phyloP scores from a whole-genome alignment of 2,329 filamentous ascomycete genomes.

The Alternaria incomplexa region DNA sequence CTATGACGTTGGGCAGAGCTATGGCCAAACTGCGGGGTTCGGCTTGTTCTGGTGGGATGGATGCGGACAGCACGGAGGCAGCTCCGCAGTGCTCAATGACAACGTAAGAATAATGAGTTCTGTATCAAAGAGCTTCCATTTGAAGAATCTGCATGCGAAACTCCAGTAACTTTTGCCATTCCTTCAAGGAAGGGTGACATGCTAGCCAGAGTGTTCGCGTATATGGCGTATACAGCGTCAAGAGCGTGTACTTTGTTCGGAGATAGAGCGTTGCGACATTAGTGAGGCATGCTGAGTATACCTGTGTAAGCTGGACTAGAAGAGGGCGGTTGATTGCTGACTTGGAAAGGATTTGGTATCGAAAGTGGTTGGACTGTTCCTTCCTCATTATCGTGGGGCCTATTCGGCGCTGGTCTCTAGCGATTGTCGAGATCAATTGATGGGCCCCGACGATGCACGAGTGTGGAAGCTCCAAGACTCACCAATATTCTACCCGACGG shows the following conservation, averaged over 20 bases:
- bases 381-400: not conserved
- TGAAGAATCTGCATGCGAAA: not conserved
- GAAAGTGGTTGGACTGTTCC: not conserved
- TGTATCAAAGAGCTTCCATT: not conserved
- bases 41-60: constrained; percentile 1
- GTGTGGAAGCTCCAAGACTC: not conserved
- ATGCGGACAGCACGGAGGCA: not conserved
- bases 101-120: not conserved
- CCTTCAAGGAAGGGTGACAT: not conserved
- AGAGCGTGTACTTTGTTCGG: constrained; percentile 17
- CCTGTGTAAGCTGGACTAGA: not conserved
- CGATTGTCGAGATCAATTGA: not conserved
- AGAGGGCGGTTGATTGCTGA: not conserved
- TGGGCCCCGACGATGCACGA: not conserved
- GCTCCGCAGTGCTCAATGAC: not conserved
- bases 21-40: constrained; percentile 17
- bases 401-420: not conserved
- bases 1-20: constrained; percentile 18
- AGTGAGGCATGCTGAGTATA: not conserved
- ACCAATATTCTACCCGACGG: not conserved
- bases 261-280: not conserved
- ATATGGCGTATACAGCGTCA: constrained; percentile 27
- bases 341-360: not conserved
- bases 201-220: constrained; percentile 3
- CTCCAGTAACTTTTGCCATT: not conserved